Base-by-base conservation (phyloP, 106 monocot species). In the Acorus gramineus region DNA sequence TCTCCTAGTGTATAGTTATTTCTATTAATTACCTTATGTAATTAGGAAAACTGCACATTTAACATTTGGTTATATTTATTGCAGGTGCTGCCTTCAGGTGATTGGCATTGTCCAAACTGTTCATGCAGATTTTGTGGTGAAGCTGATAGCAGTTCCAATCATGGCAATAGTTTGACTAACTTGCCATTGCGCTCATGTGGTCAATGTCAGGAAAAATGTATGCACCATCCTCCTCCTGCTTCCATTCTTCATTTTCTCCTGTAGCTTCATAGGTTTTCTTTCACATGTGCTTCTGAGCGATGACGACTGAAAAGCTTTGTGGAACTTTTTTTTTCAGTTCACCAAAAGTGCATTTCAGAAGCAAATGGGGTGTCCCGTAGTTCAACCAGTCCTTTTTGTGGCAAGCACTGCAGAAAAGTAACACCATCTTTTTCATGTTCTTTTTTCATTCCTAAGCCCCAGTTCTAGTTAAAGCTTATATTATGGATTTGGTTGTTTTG, bases 141-240 rank as follows among this genome's bases (percentile, higher is more conserved):
- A 59, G 74, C 61, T 64, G 64, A 64, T 76, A 59, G 52, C 55
- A 61, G 46, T 55, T 47, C 42, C 66, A 1, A 10, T 44, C 42
- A 66, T 44, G 76, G 12, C 9, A 56, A 46, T 66, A 12, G 12
- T 62, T 9, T 6, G 60, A 12, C 67, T 47, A 13, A 2, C 71
- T 59, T 66, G 49, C 11, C 43, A 42, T 68, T 96, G 47, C 70
- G 84, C 47, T 71, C 78, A 49, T 96, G 95, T 46, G 70, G n/a
- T 7, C 90, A 87, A 55, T 96, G 95, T 67, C 78, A 76, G 59
- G 67, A 65, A 45, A 90, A 87, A 90, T 96, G 90, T 95, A 75
- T 50, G 77, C 3, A 42, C 42, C 13, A 28, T 28, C 52, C 8
- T 56, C 50, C 11, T 55, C 64, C 11, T 11, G 5, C 44, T 3